Evolutionary conservation across 352 stramenopile genomes (phyloP).

Genomic region (Paralagenidium karlingii): DNA sequence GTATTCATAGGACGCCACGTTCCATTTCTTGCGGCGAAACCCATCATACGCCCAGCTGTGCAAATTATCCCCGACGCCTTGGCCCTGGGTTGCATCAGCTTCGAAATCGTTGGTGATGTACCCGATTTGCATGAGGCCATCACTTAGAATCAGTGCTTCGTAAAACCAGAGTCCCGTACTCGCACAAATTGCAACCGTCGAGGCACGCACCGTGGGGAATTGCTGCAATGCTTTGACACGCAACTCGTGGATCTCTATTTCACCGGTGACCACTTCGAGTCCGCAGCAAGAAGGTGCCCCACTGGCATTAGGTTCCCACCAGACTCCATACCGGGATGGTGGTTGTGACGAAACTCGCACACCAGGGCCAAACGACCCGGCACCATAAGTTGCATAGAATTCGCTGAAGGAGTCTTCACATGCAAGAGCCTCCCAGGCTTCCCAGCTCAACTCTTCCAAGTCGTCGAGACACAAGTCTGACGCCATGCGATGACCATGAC

Average conservation of each 20-base stretch:
- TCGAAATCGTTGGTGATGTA: slow-evolving; percentile 83
- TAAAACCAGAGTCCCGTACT: slow-evolving; percentile 81
- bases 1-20: slow-evolving; percentile 70
- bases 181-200: slow-evolving; percentile 25
- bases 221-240: slow-evolving; percentile 47
- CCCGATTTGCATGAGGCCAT: slow-evolving; percentile 90
- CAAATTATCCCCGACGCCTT: slow-evolving; percentile 85
- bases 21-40: slow-evolving; percentile 84
- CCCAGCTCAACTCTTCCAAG: slow-evolving; percentile 20
- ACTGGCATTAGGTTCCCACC: too few species aligned
- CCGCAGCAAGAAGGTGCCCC: too few species aligned
- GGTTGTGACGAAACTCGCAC: too few species aligned
- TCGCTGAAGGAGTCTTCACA: too few species aligned
- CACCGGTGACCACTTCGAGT: slow-evolving; percentile 52
- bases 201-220: slow-evolving; percentile 66
- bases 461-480: too few species aligned
- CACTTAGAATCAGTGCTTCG: slow-evolving; percentile 80
- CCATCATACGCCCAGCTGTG: slow-evolving; percentile 89
- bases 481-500: too few species aligned
- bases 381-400: too few species aligned
- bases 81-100: slow-evolving; percentile 68
- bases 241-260: slow-evolving; percentile 44
- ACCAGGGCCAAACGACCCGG: too few species aligned
- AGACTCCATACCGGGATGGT: too few species aligned
- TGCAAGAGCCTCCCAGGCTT: slow-evolving; percentile 4